A percentile compares a stretch with the other conserved stretches of the same genome.
Conservation (phyloP, 176 grass and related monocot genomes). For the Raddia distichophylla region DNA sequence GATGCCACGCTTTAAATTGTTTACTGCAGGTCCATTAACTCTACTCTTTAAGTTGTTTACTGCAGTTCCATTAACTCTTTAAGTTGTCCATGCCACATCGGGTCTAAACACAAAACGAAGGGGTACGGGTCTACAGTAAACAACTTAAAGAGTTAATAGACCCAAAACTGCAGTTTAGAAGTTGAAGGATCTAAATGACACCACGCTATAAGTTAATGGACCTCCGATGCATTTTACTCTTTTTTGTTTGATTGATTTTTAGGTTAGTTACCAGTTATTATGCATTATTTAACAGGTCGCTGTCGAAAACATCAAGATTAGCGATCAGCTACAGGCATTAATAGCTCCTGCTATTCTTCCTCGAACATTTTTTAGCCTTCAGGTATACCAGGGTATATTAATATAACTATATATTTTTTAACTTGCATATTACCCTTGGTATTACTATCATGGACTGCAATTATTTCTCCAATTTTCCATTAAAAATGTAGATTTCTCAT, state of each 20-base stretch:
- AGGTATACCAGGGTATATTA: slow-evolving; percentile 49
- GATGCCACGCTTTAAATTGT: too few relatives aligned
- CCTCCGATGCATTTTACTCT: too few relatives aligned
- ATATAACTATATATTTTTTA: background rate
- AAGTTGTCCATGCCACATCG: too few relatives aligned
- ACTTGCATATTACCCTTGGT: slow-evolving; percentile 7
- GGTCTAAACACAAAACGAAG: too few relatives aligned
- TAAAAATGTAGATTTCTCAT: background rate
- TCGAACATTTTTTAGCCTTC: slow-evolving; percentile 82
- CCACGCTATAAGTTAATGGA: too few relatives aligned
- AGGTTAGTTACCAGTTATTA: slow-evolving; percentile 17
- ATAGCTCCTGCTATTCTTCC: slow-evolving; percentile 97
- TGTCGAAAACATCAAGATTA: slow-evolving; percentile 87
- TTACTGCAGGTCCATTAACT: too few relatives aligned
- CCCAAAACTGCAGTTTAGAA: too few relatives aligned
- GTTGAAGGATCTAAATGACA: too few relatives aligned
- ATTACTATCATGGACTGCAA: background rate
- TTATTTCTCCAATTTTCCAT: background rate
- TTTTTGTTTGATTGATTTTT: background rate
- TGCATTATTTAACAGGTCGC: slow-evolving; percentile 55
- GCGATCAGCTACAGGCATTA: slow-evolving; percentile 82
- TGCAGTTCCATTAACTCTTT: too few relatives aligned
- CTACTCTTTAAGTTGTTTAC: too few relatives aligned
- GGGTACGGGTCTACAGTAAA: too few relatives aligned
- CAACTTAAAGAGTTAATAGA: too few relatives aligned